Evolutionary conservation across 306 rosid species (phyloP).

Genomic region (Fagus sylvatica): DNA sequence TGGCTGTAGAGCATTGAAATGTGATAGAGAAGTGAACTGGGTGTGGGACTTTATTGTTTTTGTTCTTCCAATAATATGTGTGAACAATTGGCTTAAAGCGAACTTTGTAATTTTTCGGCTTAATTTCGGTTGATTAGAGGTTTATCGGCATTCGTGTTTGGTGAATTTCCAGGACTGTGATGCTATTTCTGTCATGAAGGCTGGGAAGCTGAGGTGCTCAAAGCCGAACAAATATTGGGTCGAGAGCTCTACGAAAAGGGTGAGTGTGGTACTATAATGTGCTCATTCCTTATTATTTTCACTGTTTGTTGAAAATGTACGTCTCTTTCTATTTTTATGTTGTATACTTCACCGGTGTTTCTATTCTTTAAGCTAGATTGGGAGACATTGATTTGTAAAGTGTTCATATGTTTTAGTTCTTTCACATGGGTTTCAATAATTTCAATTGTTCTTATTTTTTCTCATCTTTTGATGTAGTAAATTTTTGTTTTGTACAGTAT

Average conservation of each 20-base stretch:
- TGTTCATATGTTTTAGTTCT: not conserved
- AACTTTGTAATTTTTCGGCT: not conserved
- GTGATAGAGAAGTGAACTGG: too few relatives aligned
- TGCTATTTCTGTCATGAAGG: constrained; percentile 69
- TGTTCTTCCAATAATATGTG: not conserved
- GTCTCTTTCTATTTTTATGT: not conserved
- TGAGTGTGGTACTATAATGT: constrained; percentile 36
- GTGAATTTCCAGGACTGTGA: constrained; percentile 62
- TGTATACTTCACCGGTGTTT: not conserved
- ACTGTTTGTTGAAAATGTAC: not conserved
- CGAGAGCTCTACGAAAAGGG: constrained; percentile 88
- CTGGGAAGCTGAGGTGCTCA: constrained; percentile 72
- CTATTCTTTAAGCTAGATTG: not conserved
- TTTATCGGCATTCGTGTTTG: constrained; percentile 7
- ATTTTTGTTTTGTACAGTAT: constrained; percentile 54
- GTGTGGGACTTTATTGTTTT: not conserved
- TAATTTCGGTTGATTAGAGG: constrained; percentile 5
- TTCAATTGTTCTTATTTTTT: not conserved
- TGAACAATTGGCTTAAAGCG: not conserved
- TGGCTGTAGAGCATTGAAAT: too few relatives aligned
- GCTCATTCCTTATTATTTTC: not conserved
- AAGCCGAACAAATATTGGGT: constrained; percentile 94
- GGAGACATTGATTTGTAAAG: not conserved
- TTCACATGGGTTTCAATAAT: not conserved
- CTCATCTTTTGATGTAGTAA: constrained; percentile 4